These are phyloP conservation scores for Alliaria petiolata DNA, from an alignment of 345 rosid species.

Conservation along the genomic window DNA sequence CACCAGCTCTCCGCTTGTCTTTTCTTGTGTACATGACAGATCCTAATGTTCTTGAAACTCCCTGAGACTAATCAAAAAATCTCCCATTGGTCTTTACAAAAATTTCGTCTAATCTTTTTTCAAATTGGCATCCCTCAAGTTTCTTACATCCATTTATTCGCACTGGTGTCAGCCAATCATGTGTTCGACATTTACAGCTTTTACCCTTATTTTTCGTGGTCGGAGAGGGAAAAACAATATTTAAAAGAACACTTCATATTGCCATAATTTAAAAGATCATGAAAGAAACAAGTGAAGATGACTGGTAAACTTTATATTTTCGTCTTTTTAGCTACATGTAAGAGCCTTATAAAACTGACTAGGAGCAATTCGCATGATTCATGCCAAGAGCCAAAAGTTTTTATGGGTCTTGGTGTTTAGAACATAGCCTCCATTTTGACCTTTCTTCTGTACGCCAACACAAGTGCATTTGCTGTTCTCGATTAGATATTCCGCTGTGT, in stretches of 20 bases:
- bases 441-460: conserved; percentile 77
- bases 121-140: too few relatives aligned
- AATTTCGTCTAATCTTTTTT: too few relatives aligned
- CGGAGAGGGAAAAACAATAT: not conserved
- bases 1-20: too few relatives aligned
- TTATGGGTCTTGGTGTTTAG: conserved; percentile 80
- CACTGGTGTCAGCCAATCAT: not conserved
- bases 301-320: not conserved
- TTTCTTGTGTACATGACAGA: too few relatives aligned
- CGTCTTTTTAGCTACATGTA: conserved; percentile 9
- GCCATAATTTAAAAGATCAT: not conserved
- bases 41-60: too few relatives aligned
- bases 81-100: too few relatives aligned
- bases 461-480: conserved; percentile 81
- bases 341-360: conserved; percentile 26
- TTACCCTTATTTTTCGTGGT: not conserved
- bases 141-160: too few relatives aligned
- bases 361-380: conserved; percentile 5
- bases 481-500: conserved; percentile 77
- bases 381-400: conserved; percentile 95
- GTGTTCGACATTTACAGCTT: not conserved
- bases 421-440: conserved; percentile 82
- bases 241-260: not conserved
- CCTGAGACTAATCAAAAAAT: too few relatives aligned
- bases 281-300: conserved; percentile 15